Conservation (phyloP, 2,329 filamentous ascomycete species). For the Monilinia laxa region DNA sequence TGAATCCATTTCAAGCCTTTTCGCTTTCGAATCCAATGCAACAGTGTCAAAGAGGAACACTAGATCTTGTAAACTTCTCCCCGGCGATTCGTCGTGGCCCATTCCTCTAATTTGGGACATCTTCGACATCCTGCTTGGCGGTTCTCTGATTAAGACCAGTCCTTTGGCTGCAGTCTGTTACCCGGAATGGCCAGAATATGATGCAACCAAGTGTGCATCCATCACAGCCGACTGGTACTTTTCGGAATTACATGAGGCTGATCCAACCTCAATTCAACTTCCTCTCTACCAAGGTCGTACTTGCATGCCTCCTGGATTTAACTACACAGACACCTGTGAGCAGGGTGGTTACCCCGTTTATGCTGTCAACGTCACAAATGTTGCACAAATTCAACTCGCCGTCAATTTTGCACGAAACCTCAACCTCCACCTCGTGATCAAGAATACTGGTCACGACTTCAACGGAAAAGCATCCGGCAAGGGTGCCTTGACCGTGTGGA, state of each 20-base stretch:
- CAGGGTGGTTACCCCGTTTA: slow-evolving; percentile 30
- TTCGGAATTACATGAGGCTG: slow-evolving; percentile 44
- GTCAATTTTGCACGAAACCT: slow-evolving; percentile 42
- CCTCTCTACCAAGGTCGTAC: slow-evolving; percentile 46
- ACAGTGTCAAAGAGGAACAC: neutral
- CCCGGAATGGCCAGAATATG: slow-evolving; percentile 36
- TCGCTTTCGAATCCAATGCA: slow-evolving; percentile 23
- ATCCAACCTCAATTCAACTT: slow-evolving; percentile 48
- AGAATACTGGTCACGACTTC: slow-evolving; percentile 51
- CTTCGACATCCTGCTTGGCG: slow-evolving; percentile 48
- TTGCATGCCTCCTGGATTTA: slow-evolving; percentile 39
- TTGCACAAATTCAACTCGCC: slow-evolving; percentile 29
- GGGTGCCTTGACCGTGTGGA: slow-evolving; percentile 51
- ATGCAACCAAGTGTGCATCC: slow-evolving; percentile 40
- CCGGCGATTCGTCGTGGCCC: slow-evolving; percentile 47
- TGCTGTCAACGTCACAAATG: slow-evolving; percentile 33
- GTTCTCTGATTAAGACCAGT: slow-evolving; percentile 46
- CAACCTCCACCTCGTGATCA: slow-evolving; percentile 41
- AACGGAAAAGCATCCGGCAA: slow-evolving; percentile 48
- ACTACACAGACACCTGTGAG: slow-evolving; percentile 23
- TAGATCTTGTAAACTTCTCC: slow-evolving; percentile 32
- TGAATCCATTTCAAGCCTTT: slow-evolving; percentile 20
- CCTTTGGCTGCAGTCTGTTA: slow-evolving; percentile 50
- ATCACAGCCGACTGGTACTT: slow-evolving; percentile 39
- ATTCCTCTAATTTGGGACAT: slow-evolving; percentile 46